A percentile compares a stretch with the other conserved stretches of the same genome.
Evolutionary conservation across 2,329 filamentous ascomycete species (phyloP).

Genomic region (Claviceps sp.): DNA sequence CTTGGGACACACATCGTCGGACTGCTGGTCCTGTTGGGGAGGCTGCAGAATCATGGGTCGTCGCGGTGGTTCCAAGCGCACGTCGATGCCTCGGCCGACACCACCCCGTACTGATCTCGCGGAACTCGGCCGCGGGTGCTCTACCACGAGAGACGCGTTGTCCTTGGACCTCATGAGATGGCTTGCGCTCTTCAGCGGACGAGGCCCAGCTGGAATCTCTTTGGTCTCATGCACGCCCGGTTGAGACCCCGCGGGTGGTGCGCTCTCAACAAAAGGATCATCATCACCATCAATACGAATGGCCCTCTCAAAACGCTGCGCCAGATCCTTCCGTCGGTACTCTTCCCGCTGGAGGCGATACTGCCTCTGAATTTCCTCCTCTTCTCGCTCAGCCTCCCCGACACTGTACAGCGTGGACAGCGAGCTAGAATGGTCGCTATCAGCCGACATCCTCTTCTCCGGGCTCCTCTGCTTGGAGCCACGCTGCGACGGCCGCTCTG

Average conservation of each 20-base stretch:
- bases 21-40: slow-evolving; percentile 4
- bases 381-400: slow-evolving; percentile 31
- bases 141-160: not conserved
- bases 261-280: slow-evolving; percentile 21
- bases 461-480: slow-evolving; percentile 6
- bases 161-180: slow-evolving; percentile 3
- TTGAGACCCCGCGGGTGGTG: not conserved
- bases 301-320: not conserved
- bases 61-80: slow-evolving; percentile 1
- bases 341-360: slow-evolving; percentile 1
- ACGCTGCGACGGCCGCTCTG: slow-evolving; percentile 10
- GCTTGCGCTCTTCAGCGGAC: slow-evolving; percentile 10
- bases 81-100: not conserved
- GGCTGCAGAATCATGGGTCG: slow-evolving; percentile 1
- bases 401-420: slow-evolving; percentile 45
- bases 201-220: slow-evolving; percentile 5
- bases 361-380: slow-evolving; percentile 3
- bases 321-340: not conserved
- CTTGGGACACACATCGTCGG: slow-evolving; percentile 10
- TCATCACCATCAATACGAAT: not conserved
- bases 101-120: not conserved
- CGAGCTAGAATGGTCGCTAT: slow-evolving; percentile 36
- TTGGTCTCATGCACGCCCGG: slow-evolving; percentile 2
- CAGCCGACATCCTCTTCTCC: slow-evolving; percentile 18
- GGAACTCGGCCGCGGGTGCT: not conserved